phyloP scores from a whole-genome alignment of 1,284 basidiomycete species.

The Pyrrhoderma noxium region DNA sequence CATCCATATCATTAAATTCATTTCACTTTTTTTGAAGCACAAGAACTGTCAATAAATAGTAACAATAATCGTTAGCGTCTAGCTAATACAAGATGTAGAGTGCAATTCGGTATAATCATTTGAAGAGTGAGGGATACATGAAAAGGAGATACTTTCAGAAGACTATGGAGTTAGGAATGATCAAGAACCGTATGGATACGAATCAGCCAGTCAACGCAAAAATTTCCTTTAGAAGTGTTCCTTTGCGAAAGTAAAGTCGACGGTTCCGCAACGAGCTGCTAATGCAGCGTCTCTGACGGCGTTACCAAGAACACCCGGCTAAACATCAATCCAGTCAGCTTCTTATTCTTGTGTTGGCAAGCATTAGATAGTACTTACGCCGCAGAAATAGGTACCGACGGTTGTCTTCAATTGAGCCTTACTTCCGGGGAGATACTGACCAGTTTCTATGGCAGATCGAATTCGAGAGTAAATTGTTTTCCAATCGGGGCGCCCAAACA shows the following conservation, averaged over 20 bases:
- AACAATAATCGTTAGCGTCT: conserved; percentile 9
- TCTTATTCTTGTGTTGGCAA: not conserved
- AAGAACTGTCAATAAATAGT: not conserved
- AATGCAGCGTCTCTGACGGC: conserved; percentile 64
- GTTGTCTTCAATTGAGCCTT: conserved; percentile 73
- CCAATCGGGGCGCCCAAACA: conserved; percentile 87
- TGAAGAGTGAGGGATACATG: not conserved
- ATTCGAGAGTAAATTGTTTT: conserved; percentile 68
- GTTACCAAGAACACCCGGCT: conserved; percentile 61
- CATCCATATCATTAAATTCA: too few relatives aligned
- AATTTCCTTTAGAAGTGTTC: conserved; percentile 25
- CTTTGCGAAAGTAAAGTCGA: conserved; percentile 80
- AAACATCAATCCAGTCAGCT: conserved; percentile 1
- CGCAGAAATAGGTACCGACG: conserved; percentile 83
- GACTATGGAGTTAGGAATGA: too few relatives aligned
- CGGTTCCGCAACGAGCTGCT: conserved; percentile 42
- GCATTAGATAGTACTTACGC: conserved; percentile 29
- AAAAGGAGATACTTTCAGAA: too few relatives aligned
- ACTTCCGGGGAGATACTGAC: conserved; percentile 71
- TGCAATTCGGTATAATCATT: not conserved
- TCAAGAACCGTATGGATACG: too few relatives aligned
- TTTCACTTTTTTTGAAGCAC: too few relatives aligned
- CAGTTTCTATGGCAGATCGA: conserved; percentile 66
- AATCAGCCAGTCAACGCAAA: too few relatives aligned
- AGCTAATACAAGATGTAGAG: conserved; percentile 6